These are phyloP conservation scores for Alternaria tenuissima DNA, from an alignment of 2,329 filamentous ascomycete species.

Conservation along the genomic window DNA sequence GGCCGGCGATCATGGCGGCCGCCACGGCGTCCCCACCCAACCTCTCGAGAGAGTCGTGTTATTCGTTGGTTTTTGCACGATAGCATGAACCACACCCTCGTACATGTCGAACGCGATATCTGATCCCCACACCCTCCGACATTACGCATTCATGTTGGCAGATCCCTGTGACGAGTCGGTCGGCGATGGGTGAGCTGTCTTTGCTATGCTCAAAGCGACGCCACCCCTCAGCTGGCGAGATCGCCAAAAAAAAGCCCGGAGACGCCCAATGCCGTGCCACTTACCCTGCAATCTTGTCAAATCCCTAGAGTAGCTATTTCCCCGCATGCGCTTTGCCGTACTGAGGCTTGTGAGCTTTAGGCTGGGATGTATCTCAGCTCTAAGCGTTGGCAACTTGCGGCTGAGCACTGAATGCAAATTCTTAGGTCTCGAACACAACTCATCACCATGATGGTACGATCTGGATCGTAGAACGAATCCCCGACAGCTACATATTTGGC, in stretches of 20 bases:
- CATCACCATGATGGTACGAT: conserved; percentile 14
- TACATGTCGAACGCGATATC: conserved; percentile 11
- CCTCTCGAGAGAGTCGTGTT: background rate
- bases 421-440: background rate
- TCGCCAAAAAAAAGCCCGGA: conserved; percentile 14
- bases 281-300: background rate
- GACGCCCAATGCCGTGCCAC: conserved; percentile 15
- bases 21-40: conserved; percentile 14
- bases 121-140: conserved; percentile 8
- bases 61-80: conserved; percentile 5
- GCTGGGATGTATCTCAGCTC: background rate
- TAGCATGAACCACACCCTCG: background rate
- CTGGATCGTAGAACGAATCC: conserved; percentile 17
- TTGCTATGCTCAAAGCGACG: conserved; percentile 5
- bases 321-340: conserved; percentile 4
- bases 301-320: background rate
- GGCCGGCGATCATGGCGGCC: conserved; percentile 13
- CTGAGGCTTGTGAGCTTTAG: background rate
- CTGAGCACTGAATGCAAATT: conserved; percentile 5
- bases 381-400: background rate
- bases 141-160: conserved; percentile 4
- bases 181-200: conserved; percentile 1
- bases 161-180: conserved; percentile 4
- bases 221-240: conserved; percentile 11
- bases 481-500: conserved; percentile 26